A percentile compares a stretch with the other conserved stretches of the same genome.
These are phyloP conservation scores for Pseudodiploospora longispora DNA, from an alignment of 2,329 filamentous ascomycete species.

Conservation along the genomic window DNA sequence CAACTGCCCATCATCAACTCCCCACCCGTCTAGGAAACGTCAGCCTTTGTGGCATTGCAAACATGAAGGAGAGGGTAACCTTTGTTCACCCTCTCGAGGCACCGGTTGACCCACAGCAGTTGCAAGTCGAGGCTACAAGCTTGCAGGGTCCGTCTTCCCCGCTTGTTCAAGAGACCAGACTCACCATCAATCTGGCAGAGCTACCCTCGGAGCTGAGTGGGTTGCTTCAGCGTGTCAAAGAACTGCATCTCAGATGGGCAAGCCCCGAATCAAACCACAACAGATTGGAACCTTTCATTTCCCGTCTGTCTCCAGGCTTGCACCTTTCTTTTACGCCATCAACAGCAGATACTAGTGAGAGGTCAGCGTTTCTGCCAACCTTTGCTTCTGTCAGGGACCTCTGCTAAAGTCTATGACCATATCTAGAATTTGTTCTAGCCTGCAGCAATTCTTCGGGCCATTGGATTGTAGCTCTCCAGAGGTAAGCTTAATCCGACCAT, in stretches of 20 bases:
- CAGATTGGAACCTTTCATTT: constrained; percentile 61
- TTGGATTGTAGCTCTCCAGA: constrained; percentile 42
- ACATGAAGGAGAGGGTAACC: constrained; percentile 72
- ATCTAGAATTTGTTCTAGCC: constrained; percentile 45
- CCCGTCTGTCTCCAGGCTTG: constrained; percentile 69
- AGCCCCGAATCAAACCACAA: constrained; percentile 45
- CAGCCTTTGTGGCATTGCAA: constrained; percentile 6
- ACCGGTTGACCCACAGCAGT: constrained; percentile 53
- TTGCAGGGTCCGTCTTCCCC: constrained; percentile 50
- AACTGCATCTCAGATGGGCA: constrained; percentile 77
- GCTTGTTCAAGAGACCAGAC: constrained; percentile 68
- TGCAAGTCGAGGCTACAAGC: constrained; percentile 48
- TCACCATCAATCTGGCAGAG: constrained; percentile 67
- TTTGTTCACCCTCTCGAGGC: constrained; percentile 62
- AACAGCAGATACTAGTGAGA: not conserved
- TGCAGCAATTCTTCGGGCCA: constrained; percentile 47
- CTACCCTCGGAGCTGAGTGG: constrained; percentile 59
- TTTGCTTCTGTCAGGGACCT: constrained; percentile 15
- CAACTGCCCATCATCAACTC: not conserved
- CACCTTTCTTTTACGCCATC: constrained; percentile 68
- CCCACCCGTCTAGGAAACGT: not conserved
- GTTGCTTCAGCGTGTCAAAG: constrained; percentile 55
- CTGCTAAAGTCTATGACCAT: constrained; percentile 19
- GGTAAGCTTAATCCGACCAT: constrained; percentile 12
- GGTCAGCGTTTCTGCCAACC: too few species aligned